These are phyloP conservation scores for Monosporascus sp. DNA, from an alignment of 2,329 filamentous ascomycete genomes.

Conservation along the genomic window DNA sequence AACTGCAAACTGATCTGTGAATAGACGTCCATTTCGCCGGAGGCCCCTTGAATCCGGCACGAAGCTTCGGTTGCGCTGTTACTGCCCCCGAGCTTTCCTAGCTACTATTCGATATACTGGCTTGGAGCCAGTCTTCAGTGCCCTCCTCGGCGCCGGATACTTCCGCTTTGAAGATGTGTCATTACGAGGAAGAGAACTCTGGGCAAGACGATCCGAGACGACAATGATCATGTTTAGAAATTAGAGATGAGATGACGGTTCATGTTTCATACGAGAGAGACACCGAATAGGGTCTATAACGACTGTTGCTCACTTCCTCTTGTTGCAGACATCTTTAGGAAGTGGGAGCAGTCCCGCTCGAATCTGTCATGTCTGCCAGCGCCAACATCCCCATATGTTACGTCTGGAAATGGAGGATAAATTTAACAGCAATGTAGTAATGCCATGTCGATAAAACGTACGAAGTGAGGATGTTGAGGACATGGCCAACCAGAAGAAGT, in stretches of 20 bases:
- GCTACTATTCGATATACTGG: slow-evolving; percentile 41
- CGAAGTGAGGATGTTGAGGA: no score
- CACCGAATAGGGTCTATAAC: no score
- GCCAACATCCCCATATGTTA: no score
- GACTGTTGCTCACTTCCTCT: no score
- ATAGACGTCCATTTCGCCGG: slow-evolving; percentile 34
- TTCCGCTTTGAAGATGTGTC: slow-evolving; percentile 36
- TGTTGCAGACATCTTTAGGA: no score
- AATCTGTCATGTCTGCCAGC: no score
- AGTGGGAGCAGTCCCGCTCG: no score
- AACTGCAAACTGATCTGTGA: neutral
- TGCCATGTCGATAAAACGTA: no score
- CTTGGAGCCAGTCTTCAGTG: slow-evolving; percentile 38
- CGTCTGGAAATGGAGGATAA: no score
- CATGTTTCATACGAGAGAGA: neutral
- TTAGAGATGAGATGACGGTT: neutral
- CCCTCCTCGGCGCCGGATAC: slow-evolving; percentile 33
- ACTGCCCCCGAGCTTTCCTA: slow-evolving; percentile 28
- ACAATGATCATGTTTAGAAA: neutral
- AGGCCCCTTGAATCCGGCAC: slow-evolving; percentile 37
- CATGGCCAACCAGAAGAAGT: no score
- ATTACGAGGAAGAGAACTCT: slow-evolving; percentile 36
- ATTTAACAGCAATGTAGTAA: no score
- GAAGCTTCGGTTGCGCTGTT: slow-evolving; percentile 39
- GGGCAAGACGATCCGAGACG: slow-evolving; percentile 26